Conservation (phyloP, 2,329 filamentous ascomycete species). For the Bipolaris victoriae region DNA sequence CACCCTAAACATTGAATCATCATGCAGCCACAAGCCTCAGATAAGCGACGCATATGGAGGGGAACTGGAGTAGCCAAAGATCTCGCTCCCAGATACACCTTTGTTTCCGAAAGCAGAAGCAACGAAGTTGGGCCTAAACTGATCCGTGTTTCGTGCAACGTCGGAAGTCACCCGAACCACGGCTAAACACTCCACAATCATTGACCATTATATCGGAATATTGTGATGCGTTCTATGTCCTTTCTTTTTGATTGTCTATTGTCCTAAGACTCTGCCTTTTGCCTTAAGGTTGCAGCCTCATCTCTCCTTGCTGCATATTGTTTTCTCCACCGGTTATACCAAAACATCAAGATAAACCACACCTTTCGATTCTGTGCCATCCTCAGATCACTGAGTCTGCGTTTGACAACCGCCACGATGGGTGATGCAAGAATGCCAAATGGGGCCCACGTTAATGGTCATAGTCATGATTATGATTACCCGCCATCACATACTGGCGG, state of each 20-base stretch:
- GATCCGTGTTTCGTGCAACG: slow-evolving; percentile 12
- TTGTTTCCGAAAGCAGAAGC: neutral
- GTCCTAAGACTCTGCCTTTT: slow-evolving; percentile 7
- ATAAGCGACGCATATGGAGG: slow-evolving; percentile 15
- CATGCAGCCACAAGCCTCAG: slow-evolving; percentile 15
- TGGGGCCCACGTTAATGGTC: slow-evolving; percentile 36
- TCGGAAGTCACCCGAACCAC: slow-evolving; percentile 25
- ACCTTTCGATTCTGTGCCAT: neutral
- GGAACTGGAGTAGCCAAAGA: slow-evolving; percentile 7
- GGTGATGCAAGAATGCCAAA: slow-evolving; percentile 40
- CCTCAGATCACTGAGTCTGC: too few species aligned
- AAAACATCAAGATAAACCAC: neutral
- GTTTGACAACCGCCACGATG: slow-evolving; percentile 22
- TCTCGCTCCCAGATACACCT: slow-evolving; percentile 4
- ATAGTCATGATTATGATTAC: slow-evolving; percentile 36
- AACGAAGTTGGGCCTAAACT: slow-evolving; percentile 12
- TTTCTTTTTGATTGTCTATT: slow-evolving; percentile 3
- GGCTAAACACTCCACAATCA: slow-evolving; percentile 39
- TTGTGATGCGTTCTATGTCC: slow-evolving; percentile 16
- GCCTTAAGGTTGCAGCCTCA: neutral
- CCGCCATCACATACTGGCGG: slow-evolving; percentile 40
- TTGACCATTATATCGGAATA: slow-evolving; percentile 21
- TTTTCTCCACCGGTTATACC: too few species aligned
- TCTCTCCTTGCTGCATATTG: neutral
- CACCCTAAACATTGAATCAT: neutral